These are phyloP conservation scores for Vicia faba DNA, from an alignment of 306 rosid species.

Conservation along the genomic window DNA sequence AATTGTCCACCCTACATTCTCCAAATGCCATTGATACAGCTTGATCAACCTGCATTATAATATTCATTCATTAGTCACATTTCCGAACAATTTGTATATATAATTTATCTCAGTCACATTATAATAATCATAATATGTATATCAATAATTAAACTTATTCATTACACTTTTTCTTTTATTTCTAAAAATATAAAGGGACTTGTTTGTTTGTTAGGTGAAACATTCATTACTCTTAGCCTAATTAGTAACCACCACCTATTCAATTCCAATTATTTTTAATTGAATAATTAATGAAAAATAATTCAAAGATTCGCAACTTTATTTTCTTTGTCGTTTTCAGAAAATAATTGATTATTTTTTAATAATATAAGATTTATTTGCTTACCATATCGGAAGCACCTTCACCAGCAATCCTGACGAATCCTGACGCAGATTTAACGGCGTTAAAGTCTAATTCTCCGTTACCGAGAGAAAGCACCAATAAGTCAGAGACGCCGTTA, in stretches of 20 bases:
- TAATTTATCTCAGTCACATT: not conserved
- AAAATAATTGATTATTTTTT: constrained; percentile 10
- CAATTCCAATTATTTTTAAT: constrained; percentile 10
- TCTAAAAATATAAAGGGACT: not conserved
- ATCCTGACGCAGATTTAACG: constrained; percentile 52
- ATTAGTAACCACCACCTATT: constrained; percentile 47
- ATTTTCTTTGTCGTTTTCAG: constrained; percentile 10
- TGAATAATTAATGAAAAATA: not conserved
- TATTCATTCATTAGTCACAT: not conserved
- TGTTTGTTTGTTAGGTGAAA: constrained; percentile 40
- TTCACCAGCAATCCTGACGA: constrained; percentile 74
- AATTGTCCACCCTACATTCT: constrained; percentile 58
- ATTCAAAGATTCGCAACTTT: not conserved
- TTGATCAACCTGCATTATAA: constrained; percentile 76
- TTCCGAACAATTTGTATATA: no score
- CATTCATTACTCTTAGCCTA: constrained; percentile 36
- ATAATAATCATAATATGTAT: not conserved
- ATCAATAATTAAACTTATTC: constrained; percentile 42
- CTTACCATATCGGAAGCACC: constrained; percentile 93
- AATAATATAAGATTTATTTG: not conserved
- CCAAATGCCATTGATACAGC: constrained; percentile 94
- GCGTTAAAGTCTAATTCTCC: constrained; percentile 67
- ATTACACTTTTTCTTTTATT: constrained; percentile 1
- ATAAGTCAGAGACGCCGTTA: constrained; percentile 66
- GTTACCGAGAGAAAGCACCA: constrained; percentile 85